Base-by-base conservation (phyloP, 768 basidiomycete species). In the Auriscalpium microsporum region DNA sequence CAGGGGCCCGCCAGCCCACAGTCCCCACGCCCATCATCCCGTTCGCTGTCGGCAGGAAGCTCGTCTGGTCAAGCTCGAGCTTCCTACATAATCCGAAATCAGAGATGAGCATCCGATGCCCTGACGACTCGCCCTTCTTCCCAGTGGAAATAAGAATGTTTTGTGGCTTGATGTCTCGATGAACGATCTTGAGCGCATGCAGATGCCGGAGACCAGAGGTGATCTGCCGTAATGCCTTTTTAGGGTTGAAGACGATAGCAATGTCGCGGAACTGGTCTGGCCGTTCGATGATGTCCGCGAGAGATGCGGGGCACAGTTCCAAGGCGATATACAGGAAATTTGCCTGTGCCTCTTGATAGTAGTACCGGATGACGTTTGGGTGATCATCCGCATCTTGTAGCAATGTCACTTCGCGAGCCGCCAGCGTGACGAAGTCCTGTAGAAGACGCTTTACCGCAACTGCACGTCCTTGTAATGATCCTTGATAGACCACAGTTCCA, bases 361-460 rank as follows among this genome's bases (percentile, higher is more conserved):
- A 99, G 68, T 99, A 96, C 33, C 93, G 87, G 63, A 98, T 94
- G 68, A 99, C 96, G 72, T 99, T 97, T 16, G 93, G 93, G 64
- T 99, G 96, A 68, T 95, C 93, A 74, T 99, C 96, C 48, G 90
- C 90, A 68, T 96, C 94, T 72, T 97, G 94, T 9, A 99, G 78
- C 42, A 99, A 83, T 64, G 84, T 84, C 28, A 98, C 94, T 75
- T 99, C 96, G 48, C 94, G 89, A 4, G 85, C 78, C 8, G 94
- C 94, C 38, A 99, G 83, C 0, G 93, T 95, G 54, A 95, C 91
- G 63, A 97, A 98, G 69, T 98, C 94, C 62, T 86, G 87, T 8
- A 98, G 79, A 3, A 99, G 80, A 0, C 96, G 90, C 69, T 99
- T 98, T 55, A 99, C 94, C n/a, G 96, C 96, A 0, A 99, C 96